phyloP scores from a whole-genome alignment of 2,329 filamentous ascomycete species.

The Hypoxylon sp. region DNA sequence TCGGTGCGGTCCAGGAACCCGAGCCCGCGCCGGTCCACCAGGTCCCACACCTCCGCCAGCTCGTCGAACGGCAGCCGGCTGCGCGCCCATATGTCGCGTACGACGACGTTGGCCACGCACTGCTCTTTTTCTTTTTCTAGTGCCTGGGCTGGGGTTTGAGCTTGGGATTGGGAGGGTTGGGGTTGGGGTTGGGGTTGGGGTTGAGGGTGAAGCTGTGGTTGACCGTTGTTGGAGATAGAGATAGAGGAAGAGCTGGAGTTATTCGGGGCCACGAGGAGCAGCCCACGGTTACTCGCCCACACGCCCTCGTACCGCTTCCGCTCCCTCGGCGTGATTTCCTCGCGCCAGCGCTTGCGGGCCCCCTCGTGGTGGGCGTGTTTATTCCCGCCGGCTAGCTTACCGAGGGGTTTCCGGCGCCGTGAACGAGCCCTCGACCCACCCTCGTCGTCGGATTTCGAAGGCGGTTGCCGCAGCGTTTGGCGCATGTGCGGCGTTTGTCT shows the following conservation, averaged over 20 bases:
- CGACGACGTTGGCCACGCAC: conserved; percentile 77
- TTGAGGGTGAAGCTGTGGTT: background rate
- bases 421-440: conserved; percentile 62
- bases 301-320: conserved; percentile 87
- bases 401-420: conserved; percentile 66
- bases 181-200: background rate
- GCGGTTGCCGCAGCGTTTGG: conserved; percentile 75
- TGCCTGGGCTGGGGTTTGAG: background rate
- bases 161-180: background rate
- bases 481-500: conserved; percentile 70
- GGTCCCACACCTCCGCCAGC: conserved; percentile 81
- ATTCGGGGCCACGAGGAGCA: conserved; percentile 57
- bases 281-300: conserved; percentile 84
- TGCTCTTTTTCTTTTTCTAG: conserved; percentile 56
- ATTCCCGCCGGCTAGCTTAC: conserved; percentile 63
- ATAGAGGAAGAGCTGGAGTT: conserved; percentile 19
- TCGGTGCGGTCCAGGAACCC: conserved; percentile 76
- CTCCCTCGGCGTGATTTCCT: conserved; percentile 79
- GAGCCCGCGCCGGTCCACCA: conserved; percentile 72
- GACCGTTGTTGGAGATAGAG: background rate
- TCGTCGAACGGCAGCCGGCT: conserved; percentile 77
- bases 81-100: conserved; percentile 81
- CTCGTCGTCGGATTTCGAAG: conserved; percentile 67
- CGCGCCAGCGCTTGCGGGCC: conserved; percentile 81
- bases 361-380: conserved; percentile 85